phyloP scores from a whole-genome alignment of 805 yeast species.

The Ogataea paraovalis region DNA sequence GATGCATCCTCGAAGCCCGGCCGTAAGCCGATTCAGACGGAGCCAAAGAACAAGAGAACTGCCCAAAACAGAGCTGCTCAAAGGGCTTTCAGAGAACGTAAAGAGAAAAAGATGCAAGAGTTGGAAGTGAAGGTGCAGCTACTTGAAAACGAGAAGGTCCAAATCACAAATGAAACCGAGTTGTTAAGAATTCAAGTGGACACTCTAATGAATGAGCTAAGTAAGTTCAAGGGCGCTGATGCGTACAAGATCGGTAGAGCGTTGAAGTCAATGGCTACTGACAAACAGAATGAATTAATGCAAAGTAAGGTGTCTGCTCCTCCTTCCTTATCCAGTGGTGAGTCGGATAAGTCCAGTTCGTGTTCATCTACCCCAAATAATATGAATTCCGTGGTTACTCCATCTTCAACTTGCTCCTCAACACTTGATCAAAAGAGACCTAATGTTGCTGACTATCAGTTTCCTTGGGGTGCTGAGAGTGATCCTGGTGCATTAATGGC shows the following conservation, averaged over 20 bases:
- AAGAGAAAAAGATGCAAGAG: conserved; percentile 81
- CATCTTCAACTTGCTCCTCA: conserved; percentile 18
- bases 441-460: neutral
- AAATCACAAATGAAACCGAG: conserved; percentile 67
- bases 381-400: conserved; percentile 11
- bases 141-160: conserved; percentile 68
- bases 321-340: conserved; percentile 9
- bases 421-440: neutral
- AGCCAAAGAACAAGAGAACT: conserved; percentile 82
- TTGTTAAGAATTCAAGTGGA: conserved; percentile 73
- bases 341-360: conserved; percentile 16
- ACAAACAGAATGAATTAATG: neutral
- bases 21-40: conserved; percentile 67
- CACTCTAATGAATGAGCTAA: conserved; percentile 65
- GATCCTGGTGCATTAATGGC: neutral
- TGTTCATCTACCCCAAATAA: conserved; percentile 13
- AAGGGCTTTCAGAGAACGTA: conserved; percentile 92
- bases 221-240: conserved; percentile 14
- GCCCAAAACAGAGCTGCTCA: conserved; percentile 99
- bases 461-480: neutral
- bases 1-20: conserved; percentile 54
- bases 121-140: conserved; percentile 71
- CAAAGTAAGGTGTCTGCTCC: neutral
- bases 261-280: neutral
- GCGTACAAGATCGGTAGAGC: conserved; percentile 1